A percentile compares a stretch with the other conserved stretches of the same genome.
Conservation (phyloP, 768 basidiomycete species). For the Mycena epipterygia region DNA sequence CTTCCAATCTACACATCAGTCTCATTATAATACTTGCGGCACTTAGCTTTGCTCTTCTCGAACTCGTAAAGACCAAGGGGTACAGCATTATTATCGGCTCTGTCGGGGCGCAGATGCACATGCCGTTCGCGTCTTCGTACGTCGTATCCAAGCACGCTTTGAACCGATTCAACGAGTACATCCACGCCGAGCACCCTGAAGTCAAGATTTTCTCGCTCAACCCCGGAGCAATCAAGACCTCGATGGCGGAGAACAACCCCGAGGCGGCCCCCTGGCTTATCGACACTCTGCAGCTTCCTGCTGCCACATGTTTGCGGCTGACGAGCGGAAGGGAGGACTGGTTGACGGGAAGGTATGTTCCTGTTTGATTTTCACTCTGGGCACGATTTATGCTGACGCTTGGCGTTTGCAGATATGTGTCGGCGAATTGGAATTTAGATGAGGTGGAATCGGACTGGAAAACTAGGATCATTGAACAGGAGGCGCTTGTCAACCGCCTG, state of each 20-base stretch:
- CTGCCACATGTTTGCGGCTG: conserved; percentile 36
- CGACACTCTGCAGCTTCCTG: conserved; percentile 37
- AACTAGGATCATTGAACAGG: conserved; percentile 28
- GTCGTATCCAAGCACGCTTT: not conserved
- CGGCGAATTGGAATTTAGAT: conserved; percentile 31
- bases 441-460: conserved; percentile 28
- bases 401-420: conserved; percentile 24
- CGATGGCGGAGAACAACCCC: conserved; percentile 19
- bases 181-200: not conserved
- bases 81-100: conserved; percentile 29
- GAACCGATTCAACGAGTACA: not conserved
- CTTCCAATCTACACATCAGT: not conserved
- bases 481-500: conserved; percentile 25
- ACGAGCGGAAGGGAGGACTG: conserved; percentile 39
- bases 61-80: conserved; percentile 29
- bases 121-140: conserved; percentile 23
- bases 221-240: conserved; percentile 29
- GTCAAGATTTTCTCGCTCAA: conserved; percentile 16
- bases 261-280: conserved; percentile 17
- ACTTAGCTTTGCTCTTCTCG: conserved; percentile 24
- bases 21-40: not conserved
- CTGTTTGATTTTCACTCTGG: too few relatives aligned
- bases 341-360: conserved; percentile 37
- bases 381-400: not conserved
- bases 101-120: conserved; percentile 22